Conservation (phyloP, 106 monocot species). For the Acanthochlamys bracteata region DNA sequence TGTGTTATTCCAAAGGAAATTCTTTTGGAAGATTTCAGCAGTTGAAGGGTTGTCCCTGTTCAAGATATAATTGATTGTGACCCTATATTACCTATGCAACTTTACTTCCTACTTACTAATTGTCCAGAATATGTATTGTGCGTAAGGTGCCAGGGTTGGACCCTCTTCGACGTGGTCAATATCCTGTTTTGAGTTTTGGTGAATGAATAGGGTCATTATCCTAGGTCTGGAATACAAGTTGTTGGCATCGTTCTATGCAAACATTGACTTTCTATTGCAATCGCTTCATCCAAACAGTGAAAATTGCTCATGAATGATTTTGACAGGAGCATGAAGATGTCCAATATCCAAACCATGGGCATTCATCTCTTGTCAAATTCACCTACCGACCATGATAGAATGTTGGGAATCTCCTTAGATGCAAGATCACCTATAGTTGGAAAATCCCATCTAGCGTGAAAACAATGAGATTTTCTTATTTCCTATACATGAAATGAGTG, state of each 20-base stretch:
- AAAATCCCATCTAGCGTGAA: background rate
- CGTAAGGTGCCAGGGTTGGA: no score
- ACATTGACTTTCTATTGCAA: background rate
- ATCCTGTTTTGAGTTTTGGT: no score
- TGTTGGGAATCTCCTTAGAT: background rate
- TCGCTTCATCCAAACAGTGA: conserved; percentile 7
- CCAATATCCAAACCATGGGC: background rate
- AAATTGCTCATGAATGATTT: conserved; percentile 6
- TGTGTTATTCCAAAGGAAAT: no score
- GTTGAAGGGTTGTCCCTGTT: no score
- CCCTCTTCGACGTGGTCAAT: no score
- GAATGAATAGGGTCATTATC: background rate
- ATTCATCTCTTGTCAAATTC: background rate
- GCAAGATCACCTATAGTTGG: background rate
- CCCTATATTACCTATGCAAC: no score
- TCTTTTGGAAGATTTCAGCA: no score
- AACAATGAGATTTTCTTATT: background rate
- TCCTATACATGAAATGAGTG: background rate
- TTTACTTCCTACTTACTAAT: no score
- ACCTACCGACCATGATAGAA: background rate
- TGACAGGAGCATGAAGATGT: background rate
- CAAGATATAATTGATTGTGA: no score
- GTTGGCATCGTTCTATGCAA: background rate
- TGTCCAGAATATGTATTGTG: no score
- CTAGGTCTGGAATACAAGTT: background rate